A percentile compares a stretch with the other conserved stretches of the same genome.
Conservation (phyloP, 148 eudicot genomes). For the Fagopyrum esculentum region DNA sequence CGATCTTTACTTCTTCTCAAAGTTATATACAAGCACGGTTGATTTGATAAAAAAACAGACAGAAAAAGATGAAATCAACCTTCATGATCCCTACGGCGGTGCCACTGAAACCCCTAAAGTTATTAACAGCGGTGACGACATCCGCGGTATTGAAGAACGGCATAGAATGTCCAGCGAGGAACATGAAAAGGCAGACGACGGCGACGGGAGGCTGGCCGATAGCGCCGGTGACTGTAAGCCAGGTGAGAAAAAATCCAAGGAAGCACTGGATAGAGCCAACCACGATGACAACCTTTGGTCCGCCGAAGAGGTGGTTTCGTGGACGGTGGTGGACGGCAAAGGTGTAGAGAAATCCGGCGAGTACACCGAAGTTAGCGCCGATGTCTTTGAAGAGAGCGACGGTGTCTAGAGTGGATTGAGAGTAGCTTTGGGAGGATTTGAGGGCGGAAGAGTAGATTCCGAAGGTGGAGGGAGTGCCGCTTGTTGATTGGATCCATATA, state of each 20-base stretch:
- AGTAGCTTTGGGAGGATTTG: constrained; percentile 54
- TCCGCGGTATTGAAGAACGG: constrained; percentile 87
- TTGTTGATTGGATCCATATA: constrained; percentile 60
- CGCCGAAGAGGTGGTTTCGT: constrained; percentile 2
- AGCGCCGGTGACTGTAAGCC: constrained; percentile 66
- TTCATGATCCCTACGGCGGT: constrained; percentile 91
- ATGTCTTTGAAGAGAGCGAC: constrained; percentile 63
- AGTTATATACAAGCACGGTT: background rate
- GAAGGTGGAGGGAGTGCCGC: constrained; percentile 69
- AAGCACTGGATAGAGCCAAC: constrained; percentile 69
- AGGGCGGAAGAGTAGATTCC: constrained; percentile 54
- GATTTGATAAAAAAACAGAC: background rate
- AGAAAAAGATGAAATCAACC: constrained; percentile 28
- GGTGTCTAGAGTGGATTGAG: constrained; percentile 60
- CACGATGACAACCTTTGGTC: constrained; percentile 62
- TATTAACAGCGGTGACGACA: constrained; percentile 71
- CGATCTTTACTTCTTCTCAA: background rate
- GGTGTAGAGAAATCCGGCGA: constrained; percentile 56
- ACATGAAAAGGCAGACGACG: constrained; percentile 64
- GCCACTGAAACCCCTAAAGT: constrained; percentile 67
- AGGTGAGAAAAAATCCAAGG: constrained; percentile 63
- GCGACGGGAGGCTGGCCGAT: constrained; percentile 41
- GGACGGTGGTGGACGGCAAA: constrained; percentile 24
- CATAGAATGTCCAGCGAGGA: constrained; percentile 83
- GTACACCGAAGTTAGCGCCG: constrained; percentile 57